A percentile compares a stretch with the other conserved stretches of the same genome.
phyloP scores from a whole-genome alignment of 495 filamentous ascomycete genomes.

The Neurospora sp. region DNA sequence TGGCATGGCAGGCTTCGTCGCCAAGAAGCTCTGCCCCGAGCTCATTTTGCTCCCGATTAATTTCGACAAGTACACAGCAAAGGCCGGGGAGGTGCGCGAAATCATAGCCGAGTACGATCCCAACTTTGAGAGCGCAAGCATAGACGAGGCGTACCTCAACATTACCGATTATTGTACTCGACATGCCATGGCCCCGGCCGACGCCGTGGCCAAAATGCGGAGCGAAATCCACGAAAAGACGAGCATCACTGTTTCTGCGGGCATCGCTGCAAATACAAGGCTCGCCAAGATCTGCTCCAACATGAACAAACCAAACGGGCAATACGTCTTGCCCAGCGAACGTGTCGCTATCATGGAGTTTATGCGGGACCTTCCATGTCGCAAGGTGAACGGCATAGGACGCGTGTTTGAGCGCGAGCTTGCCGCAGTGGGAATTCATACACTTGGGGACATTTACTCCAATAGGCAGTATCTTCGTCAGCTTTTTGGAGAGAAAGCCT shows the following conservation, averaged over 20 bases:
- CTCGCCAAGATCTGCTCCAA: conserved; percentile 94
- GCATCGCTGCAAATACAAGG: conserved; percentile 86
- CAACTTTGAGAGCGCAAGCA: conserved; percentile 82
- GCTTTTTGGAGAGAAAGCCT: conserved; percentile 87
- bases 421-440: conserved; percentile 75
- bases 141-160: conserved; percentile 95
- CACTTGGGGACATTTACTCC: conserved; percentile 78
- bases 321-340: conserved; percentile 65
- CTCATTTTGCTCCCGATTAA: conserved; percentile 76
- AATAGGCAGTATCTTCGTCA: conserved; percentile 59
- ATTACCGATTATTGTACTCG: conserved; percentile 77
- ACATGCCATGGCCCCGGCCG: conserved; percentile 57
- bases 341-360: conserved; percentile 68
- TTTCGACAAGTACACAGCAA: conserved; percentile 84
- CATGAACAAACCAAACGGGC: conserved; percentile 92
- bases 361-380: conserved; percentile 69
- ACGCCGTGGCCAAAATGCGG: conserved; percentile 66
- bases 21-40: conserved; percentile 85
- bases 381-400: conserved; percentile 90
- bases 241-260: conserved; percentile 87
- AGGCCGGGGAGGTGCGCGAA: conserved; percentile 78
- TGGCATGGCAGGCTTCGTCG: conserved; percentile 94
- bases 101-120: conserved; percentile 81
- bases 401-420: conserved; percentile 92
- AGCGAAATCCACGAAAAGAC: conserved; percentile 65